Evolutionary conservation across 768 basidiomycete species (phyloP).

Genomic region (Russula ochroleuca): DNA sequence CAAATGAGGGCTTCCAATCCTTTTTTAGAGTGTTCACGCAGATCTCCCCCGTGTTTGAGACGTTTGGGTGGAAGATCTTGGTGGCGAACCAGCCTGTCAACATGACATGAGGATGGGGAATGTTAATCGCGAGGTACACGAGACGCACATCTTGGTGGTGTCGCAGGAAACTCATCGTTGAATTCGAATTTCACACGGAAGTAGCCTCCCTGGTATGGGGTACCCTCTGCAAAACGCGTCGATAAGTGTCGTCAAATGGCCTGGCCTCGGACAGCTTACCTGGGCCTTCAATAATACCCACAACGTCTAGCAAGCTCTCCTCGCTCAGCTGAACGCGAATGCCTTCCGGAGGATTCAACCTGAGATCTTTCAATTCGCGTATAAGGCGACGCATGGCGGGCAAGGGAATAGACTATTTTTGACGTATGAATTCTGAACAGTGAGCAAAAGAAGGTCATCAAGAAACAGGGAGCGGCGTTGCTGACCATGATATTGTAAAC

Average conservation of each 20-base stretch:
- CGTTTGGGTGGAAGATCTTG: slow-evolving; percentile 97
- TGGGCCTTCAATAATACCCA: slow-evolving; percentile 86
- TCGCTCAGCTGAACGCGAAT: slow-evolving; percentile 83
- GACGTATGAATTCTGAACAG: neutral
- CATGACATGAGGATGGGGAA: neutral
- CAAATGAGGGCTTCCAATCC: slow-evolving; percentile 91
- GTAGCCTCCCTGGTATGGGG: slow-evolving; percentile 69
- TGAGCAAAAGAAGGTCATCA: neutral
- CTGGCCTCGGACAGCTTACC: slow-evolving; percentile 50
- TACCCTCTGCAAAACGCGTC: slow-evolving; percentile 44
- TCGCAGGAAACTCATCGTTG: slow-evolving; percentile 88
- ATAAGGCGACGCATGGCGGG: slow-evolving; percentile 78
- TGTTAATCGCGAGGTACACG: neutral
- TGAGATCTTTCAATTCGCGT: slow-evolving; percentile 78
- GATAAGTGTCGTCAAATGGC: neutral
- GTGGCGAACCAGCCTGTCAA: slow-evolving; percentile 78
- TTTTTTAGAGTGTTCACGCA: slow-evolving; percentile 98
- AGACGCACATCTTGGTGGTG: slow-evolving; percentile 85
- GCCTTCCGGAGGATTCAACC: slow-evolving; percentile 84
- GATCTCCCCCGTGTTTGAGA: slow-evolving; percentile 85
- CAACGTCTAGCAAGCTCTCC: slow-evolving; percentile 83
- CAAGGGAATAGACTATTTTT: slow-evolving; percentile 41
- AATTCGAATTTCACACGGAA: slow-evolving; percentile 80
- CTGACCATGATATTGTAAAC: slow-evolving; percentile 2
- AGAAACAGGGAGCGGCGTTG: neutral